Evolutionary conservation across 768 basidiomycete genomes (phyloP).

Genomic region (Tricholoma saponaceum): DNA sequence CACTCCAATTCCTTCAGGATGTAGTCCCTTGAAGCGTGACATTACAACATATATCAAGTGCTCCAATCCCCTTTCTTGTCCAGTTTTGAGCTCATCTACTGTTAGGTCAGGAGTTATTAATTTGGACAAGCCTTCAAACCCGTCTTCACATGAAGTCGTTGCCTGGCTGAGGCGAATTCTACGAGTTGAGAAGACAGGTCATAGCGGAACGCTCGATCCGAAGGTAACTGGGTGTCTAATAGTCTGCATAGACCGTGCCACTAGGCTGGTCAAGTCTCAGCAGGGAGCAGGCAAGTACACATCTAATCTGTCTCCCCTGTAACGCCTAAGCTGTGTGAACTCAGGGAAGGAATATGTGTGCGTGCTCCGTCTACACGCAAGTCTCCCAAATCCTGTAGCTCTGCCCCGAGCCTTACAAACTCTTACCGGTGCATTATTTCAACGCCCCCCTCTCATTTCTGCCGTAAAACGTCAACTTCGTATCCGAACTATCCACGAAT

Average conservation of each 20-base stretch:
- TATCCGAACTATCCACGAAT: slow-evolving; percentile 95
- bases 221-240: slow-evolving; percentile 99
- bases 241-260: slow-evolving; percentile 98
- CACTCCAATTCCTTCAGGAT: slow-evolving; percentile 94
- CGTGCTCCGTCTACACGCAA: slow-evolving; percentile 88
- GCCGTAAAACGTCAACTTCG: slow-evolving; percentile 98
- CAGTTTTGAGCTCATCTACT: slow-evolving; percentile 3
- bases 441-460: slow-evolving; percentile 97
- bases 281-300: slow-evolving; percentile 82
- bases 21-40: slow-evolving; percentile 93
- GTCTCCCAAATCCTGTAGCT: slow-evolving; percentile 74
- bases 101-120: slow-evolving; percentile 97
- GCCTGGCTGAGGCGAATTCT: slow-evolving; percentile 98
- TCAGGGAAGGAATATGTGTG: slow-evolving; percentile 98
- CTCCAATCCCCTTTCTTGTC: slow-evolving; percentile 9
- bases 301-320: slow-evolving; percentile 2
- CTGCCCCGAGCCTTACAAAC: slow-evolving; percentile 95
- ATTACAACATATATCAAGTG: slow-evolving; percentile 89
- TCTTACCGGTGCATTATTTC: slow-evolving; percentile 95
- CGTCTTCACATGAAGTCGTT: slow-evolving; percentile 98
- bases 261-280: slow-evolving; percentile 95
- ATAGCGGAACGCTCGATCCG: slow-evolving; percentile 97
- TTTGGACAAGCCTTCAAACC: slow-evolving; percentile 98
- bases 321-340: slow-evolving; percentile 1
- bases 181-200: slow-evolving; percentile 96